Base-by-base conservation (phyloP, 345 rosid species). In the Triadica sebifera region DNA sequence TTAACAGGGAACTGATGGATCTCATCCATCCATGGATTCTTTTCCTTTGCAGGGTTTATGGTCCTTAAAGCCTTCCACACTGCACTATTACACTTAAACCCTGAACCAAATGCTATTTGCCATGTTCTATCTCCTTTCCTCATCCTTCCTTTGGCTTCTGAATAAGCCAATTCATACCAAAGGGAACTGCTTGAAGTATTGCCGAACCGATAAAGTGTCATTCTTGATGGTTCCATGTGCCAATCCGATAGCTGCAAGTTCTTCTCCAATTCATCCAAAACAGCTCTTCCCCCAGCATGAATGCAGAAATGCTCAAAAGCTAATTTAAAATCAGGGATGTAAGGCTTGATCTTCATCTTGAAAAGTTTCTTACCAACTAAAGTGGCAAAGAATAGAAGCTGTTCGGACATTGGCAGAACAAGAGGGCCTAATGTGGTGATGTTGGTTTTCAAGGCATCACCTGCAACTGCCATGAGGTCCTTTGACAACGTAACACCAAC, bases 251-350 rank as follows among this genome's bases (percentile, higher is more conserved):
- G 89, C 20, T 81, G 76, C 24, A 91, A 76, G 50, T 84, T 89
- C 84, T 88, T 89, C 76, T 91, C 86, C 4, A 91, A 49, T 81
- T 91, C 91, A 68, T 89, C 92, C 7, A 91, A 68, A 77, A 89
- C 91, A 0, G 87, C 90, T 82, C 86, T 81, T 4, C 93, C 93
- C 66, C 93, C 89, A 17, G 89, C 86, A 22, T 91, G 92, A 65
- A 91, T 86, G 71, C 93, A 91, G 51, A 89, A 89, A 34, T 91
- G 97, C 79, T 89, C 90, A 65, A 91, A 88, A 6, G 97, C 97
- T 57, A 89, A 72, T 76, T 87, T 89, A 66, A 91, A 91, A 67
- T 89, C 90, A 0, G 93, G 93, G 4, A 85, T 85, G 66, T 91
- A 91, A 0, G 84, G 87, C 83, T 80, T 86, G 37, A 85, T 46